Conservation (phyloP, 768 basidiomycete genomes). For the Cystofilobasidium bisporidii region DNA sequence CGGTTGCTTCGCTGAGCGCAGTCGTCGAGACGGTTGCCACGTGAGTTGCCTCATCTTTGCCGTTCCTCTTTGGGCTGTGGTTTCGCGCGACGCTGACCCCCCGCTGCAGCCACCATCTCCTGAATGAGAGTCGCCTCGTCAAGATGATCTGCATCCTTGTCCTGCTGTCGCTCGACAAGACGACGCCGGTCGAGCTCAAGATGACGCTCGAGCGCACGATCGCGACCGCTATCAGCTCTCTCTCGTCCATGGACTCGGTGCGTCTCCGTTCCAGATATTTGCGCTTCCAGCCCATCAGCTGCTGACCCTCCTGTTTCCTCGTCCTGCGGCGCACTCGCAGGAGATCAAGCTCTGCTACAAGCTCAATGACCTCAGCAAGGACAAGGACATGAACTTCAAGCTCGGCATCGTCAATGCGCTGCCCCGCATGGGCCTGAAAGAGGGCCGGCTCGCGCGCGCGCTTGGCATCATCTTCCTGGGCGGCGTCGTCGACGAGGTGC, state of each 20-base stretch:
- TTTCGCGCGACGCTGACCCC: no score
- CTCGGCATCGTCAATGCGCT: constrained; percentile 10
- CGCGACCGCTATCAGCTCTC: background rate
- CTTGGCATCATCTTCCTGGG: constrained; percentile 5
- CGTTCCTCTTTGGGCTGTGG: background rate
- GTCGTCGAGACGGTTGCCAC: background rate
- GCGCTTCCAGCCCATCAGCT: background rate
- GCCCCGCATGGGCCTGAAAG: background rate
- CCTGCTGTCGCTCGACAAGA: constrained; percentile 6
- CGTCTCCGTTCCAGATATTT: background rate
- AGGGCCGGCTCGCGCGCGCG: background rate
- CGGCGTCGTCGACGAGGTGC: background rate
- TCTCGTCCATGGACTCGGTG: background rate
- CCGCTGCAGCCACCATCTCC: background rate
- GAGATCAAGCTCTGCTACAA: constrained; percentile 15
- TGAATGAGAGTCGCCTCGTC: background rate
- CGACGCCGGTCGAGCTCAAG: background rate
- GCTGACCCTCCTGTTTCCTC: background rate
- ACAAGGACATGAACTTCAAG: constrained; percentile 15
- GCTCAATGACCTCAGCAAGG: background rate
- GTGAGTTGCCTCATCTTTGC: background rate
- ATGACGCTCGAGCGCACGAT: background rate
- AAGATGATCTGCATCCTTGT: constrained; percentile 13
- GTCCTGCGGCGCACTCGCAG: background rate
- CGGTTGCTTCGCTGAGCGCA: background rate